A percentile compares a stretch with the other conserved stretches of the same genome.
phyloP scores from a whole-genome alignment of 2,329 filamentous ascomycete genomes.

The Talaromyces verruculosus region DNA sequence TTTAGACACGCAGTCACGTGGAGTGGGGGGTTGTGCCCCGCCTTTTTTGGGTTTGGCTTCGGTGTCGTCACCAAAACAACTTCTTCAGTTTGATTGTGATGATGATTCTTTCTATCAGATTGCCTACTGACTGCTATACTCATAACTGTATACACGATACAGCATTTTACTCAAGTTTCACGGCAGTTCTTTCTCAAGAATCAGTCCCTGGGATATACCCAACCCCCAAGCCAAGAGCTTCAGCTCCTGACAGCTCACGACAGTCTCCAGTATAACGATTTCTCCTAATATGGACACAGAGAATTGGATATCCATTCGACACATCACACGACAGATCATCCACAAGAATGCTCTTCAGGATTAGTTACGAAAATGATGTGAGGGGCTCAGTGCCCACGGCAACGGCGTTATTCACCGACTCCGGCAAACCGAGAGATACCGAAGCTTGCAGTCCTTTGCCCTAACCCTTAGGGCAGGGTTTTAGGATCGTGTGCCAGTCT shows the following conservation, averaged over 20 bases:
- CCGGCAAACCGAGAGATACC: not conserved
- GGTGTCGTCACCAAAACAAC: conserved; percentile 7
- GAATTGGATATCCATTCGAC: not conserved
- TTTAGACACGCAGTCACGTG: conserved; percentile 16
- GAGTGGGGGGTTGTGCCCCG: conserved; percentile 20
- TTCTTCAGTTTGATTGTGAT: not conserved
- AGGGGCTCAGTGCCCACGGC: too few relatives aligned
- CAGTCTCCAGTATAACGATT: not conserved
- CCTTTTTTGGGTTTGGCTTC: conserved; percentile 13
- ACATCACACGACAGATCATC: not conserved
- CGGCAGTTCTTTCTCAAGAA: not conserved
- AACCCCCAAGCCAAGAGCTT: not conserved
- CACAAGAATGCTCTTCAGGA: not conserved
- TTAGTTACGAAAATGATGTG: not conserved
- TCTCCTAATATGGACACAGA: not conserved
- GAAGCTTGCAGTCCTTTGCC: not conserved
- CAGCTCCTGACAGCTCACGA: not conserved
- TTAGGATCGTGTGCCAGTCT: not conserved
- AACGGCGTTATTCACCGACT: not conserved
- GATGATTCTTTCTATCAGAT: not conserved
- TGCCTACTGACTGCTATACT: not conserved
- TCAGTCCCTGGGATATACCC: not conserved
- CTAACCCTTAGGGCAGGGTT: not conserved
- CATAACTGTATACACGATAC: not conserved
- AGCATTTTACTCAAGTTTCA: too few relatives aligned